Percentiles rank a stretch among this genome's conserved stretches.
Conservation (phyloP, 345 rosid species). For the Dipteronia sinensis region DNA sequence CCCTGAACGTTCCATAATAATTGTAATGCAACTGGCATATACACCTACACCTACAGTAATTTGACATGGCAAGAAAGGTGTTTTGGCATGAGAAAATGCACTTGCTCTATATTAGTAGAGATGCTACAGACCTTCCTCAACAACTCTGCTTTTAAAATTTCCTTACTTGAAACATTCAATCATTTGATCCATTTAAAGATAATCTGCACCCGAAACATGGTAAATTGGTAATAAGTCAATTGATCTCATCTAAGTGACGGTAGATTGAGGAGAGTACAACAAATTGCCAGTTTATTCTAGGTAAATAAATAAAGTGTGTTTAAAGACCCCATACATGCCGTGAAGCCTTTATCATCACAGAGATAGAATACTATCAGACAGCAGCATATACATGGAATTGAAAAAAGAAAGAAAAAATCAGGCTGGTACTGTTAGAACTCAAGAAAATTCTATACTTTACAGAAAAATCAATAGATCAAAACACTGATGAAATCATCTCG, state of each 20-base stretch:
- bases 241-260: background rate
- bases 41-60: background rate
- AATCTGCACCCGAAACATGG: background rate
- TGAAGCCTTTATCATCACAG: background rate
- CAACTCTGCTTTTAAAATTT: conserved; percentile 2
- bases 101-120: background rate
- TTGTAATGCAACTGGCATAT: background rate
- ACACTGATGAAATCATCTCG: conserved; percentile 2
- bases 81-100: background rate
- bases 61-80: background rate
- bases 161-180: background rate
- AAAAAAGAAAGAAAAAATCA: too few species aligned
- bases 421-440: background rate
- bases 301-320: background rate
- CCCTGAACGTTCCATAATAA: background rate
- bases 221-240: background rate
- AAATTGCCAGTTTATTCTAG: background rate
- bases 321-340: background rate
- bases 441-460: background rate
- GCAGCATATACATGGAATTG: background rate
- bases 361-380: background rate
- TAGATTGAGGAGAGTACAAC: background rate
- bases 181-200: background rate
- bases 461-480: background rate
- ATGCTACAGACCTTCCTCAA: background rate